A percentile compares a stretch with the other conserved stretches of the same genome.
Conservation (phyloP, 352 stramenopile species). For the Pythium utonaiense region DNA sequence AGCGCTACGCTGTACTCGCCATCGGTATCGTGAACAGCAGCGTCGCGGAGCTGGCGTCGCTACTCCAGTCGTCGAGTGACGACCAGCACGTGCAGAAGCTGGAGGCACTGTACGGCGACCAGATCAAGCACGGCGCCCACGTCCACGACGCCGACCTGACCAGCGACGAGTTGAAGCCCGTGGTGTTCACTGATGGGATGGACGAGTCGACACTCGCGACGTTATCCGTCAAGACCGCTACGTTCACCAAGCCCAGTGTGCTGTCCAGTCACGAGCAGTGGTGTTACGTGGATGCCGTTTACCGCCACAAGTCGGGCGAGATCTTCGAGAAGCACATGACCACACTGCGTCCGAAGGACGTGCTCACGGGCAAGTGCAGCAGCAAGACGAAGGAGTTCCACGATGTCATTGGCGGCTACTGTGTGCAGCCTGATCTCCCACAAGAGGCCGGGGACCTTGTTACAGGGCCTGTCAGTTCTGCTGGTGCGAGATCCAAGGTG, state of each 20-base stretch:
- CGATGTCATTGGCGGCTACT: slow-evolving; percentile 22
- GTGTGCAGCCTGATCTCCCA: slow-evolving; percentile 15
- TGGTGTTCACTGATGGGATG: not conserved
- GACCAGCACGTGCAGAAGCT: slow-evolving; percentile 21
- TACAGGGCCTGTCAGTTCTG: not conserved
- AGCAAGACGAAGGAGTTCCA: slow-evolving; percentile 20
- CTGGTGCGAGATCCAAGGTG: slow-evolving; percentile 2
- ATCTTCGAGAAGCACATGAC: slow-evolving; percentile 27
- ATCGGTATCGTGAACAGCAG: slow-evolving; percentile 8
- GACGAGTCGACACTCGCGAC: slow-evolving; percentile 8
- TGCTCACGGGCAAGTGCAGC: slow-evolving; percentile 14
- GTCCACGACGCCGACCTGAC: slow-evolving; percentile 16
- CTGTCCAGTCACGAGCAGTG: slow-evolving; percentile 24
- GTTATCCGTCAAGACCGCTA: slow-evolving; percentile 23
- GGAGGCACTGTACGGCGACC: slow-evolving; percentile 19
- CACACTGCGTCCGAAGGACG: slow-evolving; percentile 13
- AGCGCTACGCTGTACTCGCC: slow-evolving; percentile 20
- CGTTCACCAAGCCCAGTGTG: slow-evolving; percentile 15
- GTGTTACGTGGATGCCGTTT: slow-evolving; percentile 24
- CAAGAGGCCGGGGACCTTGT: not conserved
- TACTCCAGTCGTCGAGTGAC: slow-evolving; percentile 4
- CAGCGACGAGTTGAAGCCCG: not conserved
- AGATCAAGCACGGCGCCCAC: slow-evolving; percentile 20
- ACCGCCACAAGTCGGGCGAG: slow-evolving; percentile 6
- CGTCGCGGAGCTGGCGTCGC: slow-evolving; percentile 8